Conservation (phyloP, 2,329 filamentous ascomycete genomes). For the Pseudohalonectria lignicola region DNA sequence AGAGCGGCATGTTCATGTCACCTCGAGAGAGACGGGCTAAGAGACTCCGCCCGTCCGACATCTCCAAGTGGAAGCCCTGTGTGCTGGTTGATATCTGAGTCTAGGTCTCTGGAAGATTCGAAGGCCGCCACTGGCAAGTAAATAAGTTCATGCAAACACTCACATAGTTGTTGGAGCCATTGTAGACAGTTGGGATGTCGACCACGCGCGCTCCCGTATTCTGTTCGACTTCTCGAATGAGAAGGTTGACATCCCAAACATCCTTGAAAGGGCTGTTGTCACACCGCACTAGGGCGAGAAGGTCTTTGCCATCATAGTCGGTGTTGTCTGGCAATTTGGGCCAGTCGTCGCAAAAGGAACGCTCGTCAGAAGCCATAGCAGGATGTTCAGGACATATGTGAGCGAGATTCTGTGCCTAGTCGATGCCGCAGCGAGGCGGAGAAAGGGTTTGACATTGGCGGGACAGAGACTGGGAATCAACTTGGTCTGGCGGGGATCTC, state of each 20-base stretch:
- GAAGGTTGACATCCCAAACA: conserved; percentile 14
- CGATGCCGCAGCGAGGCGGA: too few species aligned
- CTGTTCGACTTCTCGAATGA: conserved; percentile 16
- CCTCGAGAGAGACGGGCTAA: conserved; percentile 9
- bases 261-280: conserved; percentile 14
- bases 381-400: too few species aligned
- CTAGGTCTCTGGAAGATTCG: too few species aligned
- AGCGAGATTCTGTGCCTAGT: too few species aligned
- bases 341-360: too few species aligned
- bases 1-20: conserved; percentile 9
- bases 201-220: conserved; percentile 9
- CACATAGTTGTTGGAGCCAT: conserved; percentile 17
- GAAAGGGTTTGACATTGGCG: too few species aligned
- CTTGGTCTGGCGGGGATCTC: too few species aligned
- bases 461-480: too few species aligned
- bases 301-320: conserved; percentile 6
- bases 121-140: too few species aligned
- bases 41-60: conserved; percentile 5
- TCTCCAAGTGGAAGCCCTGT: conserved; percentile 3
- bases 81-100: too few species aligned
- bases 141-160: conserved; percentile 4
- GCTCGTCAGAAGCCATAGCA: too few species aligned
- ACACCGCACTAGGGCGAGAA: conserved; percentile 3
- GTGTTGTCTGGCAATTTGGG: neutral
- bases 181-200: conserved; percentile 12